Conservation (phyloP, 2,329 filamentous ascomycete genomes). For the Penicillium paneum region DNA sequence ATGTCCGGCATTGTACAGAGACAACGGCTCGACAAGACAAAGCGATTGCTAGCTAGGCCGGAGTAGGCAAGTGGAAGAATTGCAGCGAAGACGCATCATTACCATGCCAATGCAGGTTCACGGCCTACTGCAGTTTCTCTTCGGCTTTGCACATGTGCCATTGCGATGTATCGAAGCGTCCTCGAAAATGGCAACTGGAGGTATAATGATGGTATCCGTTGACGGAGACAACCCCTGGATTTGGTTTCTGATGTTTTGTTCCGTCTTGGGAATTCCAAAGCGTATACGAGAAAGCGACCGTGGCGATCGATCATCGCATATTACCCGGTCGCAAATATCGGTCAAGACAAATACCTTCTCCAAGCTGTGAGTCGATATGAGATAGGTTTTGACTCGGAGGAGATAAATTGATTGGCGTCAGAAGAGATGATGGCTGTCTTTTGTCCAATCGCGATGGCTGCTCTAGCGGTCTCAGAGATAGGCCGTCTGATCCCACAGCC, state of each 20-base stretch:
- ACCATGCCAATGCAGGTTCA: not conserved
- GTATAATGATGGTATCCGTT: not conserved
- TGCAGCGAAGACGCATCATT: constrained; percentile 5
- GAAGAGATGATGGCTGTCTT: not conserved
- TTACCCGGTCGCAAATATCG: constrained; percentile 9
- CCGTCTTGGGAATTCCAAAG: not conserved
- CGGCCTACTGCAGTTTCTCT: not conserved
- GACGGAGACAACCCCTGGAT: not conserved
- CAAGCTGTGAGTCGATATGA: not conserved
- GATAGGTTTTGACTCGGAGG: not conserved
- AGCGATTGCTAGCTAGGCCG: constrained; percentile 1
- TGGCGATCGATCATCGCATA: constrained; percentile 2
- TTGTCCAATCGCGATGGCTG: not conserved
- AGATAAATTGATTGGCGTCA: not conserved
- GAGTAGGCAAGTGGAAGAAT: constrained; percentile 6
- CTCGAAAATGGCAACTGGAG: constrained; percentile 7
- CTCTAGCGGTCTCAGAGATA: constrained; percentile 4
- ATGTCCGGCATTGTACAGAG: not conserved
- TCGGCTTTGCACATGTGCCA: constrained; percentile 11
- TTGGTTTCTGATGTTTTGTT: not conserved
- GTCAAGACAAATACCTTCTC: not conserved
- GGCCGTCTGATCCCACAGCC: constrained; percentile 1
- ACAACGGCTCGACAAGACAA: constrained; percentile 1
- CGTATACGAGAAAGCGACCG: constrained; percentile 1
- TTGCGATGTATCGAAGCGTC: constrained; percentile 8